Conservation (phyloP, 106 monocot genomes). For the Gastrodia elata region DNA sequence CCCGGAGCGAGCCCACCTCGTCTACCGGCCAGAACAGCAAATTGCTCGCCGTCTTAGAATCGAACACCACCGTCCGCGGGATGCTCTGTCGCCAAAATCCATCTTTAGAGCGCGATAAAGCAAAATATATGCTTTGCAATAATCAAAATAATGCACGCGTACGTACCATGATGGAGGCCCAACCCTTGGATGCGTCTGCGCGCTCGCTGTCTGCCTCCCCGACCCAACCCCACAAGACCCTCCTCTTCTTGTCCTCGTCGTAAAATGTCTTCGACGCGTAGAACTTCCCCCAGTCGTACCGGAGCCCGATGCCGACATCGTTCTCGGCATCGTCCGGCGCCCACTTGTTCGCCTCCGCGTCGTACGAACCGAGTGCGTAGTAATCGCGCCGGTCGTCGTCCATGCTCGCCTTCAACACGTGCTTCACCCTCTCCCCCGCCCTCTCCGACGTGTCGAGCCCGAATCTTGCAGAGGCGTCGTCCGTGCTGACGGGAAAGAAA, state of each 20-base stretch:
- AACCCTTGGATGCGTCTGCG: slow-evolving; percentile 50
- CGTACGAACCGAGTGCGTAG: slow-evolving; percentile 40
- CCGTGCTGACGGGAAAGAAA: slow-evolving; percentile 42
- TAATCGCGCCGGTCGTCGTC: slow-evolving; percentile 52
- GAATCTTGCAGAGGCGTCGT: not conserved
- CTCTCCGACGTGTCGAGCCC: slow-evolving; percentile 27
- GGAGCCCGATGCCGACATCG: slow-evolving; percentile 51
- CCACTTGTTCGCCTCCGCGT: slow-evolving; percentile 26
- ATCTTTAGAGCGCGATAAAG: too few relatives aligned
- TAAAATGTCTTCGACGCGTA: slow-evolving; percentile 73
- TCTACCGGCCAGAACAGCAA: slow-evolving; percentile 62
- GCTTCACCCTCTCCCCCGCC: slow-evolving; percentile 16
- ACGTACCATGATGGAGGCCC: slow-evolving; percentile 54
- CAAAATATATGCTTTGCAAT: too few relatives aligned
- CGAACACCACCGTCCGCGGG: slow-evolving; percentile 41
- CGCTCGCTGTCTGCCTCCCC: slow-evolving; percentile 64
- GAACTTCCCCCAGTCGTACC: slow-evolving; percentile 67
- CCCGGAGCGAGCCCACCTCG: slow-evolving; percentile 42
- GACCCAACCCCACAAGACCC: slow-evolving; percentile 64
- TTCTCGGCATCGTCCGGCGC: slow-evolving; percentile 22
- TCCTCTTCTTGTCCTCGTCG: slow-evolving; percentile 24
- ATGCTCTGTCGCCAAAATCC: slow-evolving; percentile 30
- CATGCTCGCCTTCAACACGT: slow-evolving; percentile 61
- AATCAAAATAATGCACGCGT: too few relatives aligned
- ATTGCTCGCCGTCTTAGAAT: slow-evolving; percentile 43